Evolutionary conservation across 108 stramenopile genomes (phyloP).

Genomic region (Mediolabrus comicus): DNA sequence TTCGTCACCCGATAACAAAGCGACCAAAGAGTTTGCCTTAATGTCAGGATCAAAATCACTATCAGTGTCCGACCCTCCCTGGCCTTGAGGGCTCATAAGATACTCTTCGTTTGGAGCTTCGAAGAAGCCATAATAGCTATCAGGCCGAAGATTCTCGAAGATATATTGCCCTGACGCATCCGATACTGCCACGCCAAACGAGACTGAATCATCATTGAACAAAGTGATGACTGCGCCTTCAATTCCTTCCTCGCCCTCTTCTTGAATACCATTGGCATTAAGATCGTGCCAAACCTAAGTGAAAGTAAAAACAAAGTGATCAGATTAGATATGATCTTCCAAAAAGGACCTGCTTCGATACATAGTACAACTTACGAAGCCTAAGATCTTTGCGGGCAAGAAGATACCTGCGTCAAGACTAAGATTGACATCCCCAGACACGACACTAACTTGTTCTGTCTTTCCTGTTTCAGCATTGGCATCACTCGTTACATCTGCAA

Average conservation of each 20-base stretch:
- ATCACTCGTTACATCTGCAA: constrained; percentile 14
- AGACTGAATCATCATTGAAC: constrained; percentile 9
- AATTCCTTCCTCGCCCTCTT: constrained; percentile 13
- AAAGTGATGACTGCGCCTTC: constrained; percentile 13
- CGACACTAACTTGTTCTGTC: constrained; percentile 16
- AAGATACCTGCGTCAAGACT: constrained; percentile 36
- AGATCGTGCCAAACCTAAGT: constrained; percentile 33
- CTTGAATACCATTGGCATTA: constrained; percentile 27
- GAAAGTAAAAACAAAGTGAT: too few relatives aligned
- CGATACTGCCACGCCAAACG: background rate
- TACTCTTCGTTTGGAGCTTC: constrained; percentile 21
- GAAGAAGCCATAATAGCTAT: constrained; percentile 16
- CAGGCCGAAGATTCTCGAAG: constrained; percentile 15
- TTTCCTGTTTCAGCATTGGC: constrained; percentile 24
- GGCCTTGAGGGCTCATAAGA: constrained; percentile 16
- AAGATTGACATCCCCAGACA: constrained; percentile 22
- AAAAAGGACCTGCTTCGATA: too few relatives aligned
- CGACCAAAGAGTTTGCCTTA: background rate
- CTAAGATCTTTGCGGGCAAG: constrained; percentile 32
- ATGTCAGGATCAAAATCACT: constrained; percentile 31
- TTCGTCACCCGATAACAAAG: constrained; percentile 22
- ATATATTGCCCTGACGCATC: constrained; percentile 17
- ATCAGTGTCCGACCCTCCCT: background rate
- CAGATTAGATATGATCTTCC: too few relatives aligned
- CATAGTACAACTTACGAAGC: too few relatives aligned